Evolutionary conservation across 208 protist species (phyloP), one percentile per base, ranked within the genome.

Genomic region (Balamuthia mandrillaris): DNA sequence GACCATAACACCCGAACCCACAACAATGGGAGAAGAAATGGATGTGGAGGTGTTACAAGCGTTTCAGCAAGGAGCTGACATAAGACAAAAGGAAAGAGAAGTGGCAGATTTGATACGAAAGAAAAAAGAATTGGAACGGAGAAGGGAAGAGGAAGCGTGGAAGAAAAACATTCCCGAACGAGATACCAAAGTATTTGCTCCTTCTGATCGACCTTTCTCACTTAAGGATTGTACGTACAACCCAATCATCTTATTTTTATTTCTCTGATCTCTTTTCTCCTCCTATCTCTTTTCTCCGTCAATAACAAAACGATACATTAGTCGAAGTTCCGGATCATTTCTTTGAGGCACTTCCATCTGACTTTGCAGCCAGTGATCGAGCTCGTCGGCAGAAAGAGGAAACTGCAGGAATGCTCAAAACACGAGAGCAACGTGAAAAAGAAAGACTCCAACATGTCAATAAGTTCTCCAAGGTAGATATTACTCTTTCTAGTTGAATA

Each of bases 261-360:
- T 0, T 21, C 12, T 21, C 35, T 18, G 9, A 27, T 27, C 7
- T 41, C 10, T 33, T 37, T 27, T 37, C 5, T 29, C 5, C 41
- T 41, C 66, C 18, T 31, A 33, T 18, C 10, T 33, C 31, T n/a
- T n/a, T n/a, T n/a, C n/a, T n/a, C n/a, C n/a, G 21, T 27, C n/a
- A 21, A 70, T 9, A 45, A n/a, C n/a, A n/a, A n/a, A n/a, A n/a
- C n/a, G n/a, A n/a, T n/a, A n/a, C 2, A 0, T n/a, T 31, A 77
- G 68, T 77, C 44, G 68, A 77, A 77, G 68, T 77, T 14, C 68
- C 68, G 21, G 68, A 77, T 16, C 49, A 45, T 33, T 77, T 77
- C 68, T 77, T 41, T 33, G 68, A 77, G 37, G 68, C 44, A 77
- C 27, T 77, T 45, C 68, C 49, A n/a, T 27, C 27, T 54, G 68